phyloP scores from a whole-genome alignment of 306 rosid species.

The Boehmeria nivea region DNA sequence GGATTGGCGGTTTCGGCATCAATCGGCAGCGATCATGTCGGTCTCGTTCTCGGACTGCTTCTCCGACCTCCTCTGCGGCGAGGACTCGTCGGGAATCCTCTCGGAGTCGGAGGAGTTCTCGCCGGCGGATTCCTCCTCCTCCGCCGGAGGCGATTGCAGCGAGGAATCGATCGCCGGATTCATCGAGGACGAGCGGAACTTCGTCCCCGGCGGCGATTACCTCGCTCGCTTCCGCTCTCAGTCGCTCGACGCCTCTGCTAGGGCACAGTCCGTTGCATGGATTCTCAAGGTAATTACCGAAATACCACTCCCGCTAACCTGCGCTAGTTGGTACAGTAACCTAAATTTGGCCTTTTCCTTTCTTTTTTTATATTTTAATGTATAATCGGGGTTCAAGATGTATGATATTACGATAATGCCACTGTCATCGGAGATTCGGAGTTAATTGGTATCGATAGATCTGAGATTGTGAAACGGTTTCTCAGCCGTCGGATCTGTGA shows the following conservation, averaged over 20 bases:
- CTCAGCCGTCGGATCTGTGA: slow-evolving; percentile 17
- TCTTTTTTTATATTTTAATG: neutral
- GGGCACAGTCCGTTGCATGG: slow-evolving; percentile 90
- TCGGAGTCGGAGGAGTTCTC: slow-evolving; percentile 40
- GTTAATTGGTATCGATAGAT: neutral
- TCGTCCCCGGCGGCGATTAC: slow-evolving; percentile 74
- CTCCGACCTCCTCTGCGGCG: slow-evolving; percentile 68
- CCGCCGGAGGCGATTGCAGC: slow-evolving; percentile 4
- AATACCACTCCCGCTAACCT: neutral
- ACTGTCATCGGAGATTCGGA: neutral
- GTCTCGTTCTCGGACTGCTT: slow-evolving; percentile 60
- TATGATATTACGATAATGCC: neutral
- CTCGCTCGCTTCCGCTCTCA: slow-evolving; percentile 54
- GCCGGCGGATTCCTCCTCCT: slow-evolving; percentile 60
- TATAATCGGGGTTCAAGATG: neutral
- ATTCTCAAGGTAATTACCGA: slow-evolving; percentile 69
- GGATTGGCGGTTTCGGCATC: neutral
- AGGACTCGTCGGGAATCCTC: slow-evolving; percentile 53
- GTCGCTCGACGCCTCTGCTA: slow-evolving; percentile 57
- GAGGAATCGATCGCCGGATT: slow-evolving; percentile 76
- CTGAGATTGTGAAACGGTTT: slow-evolving; percentile 14
- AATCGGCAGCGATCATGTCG: slow-evolving; percentile 49
- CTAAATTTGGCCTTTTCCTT: no score
- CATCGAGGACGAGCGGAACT: slow-evolving; percentile 71
- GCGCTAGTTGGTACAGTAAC: no score